phyloP scores from a whole-genome alignment of 164 flowering plant species.

The Chloranthus sessilifolius region DNA sequence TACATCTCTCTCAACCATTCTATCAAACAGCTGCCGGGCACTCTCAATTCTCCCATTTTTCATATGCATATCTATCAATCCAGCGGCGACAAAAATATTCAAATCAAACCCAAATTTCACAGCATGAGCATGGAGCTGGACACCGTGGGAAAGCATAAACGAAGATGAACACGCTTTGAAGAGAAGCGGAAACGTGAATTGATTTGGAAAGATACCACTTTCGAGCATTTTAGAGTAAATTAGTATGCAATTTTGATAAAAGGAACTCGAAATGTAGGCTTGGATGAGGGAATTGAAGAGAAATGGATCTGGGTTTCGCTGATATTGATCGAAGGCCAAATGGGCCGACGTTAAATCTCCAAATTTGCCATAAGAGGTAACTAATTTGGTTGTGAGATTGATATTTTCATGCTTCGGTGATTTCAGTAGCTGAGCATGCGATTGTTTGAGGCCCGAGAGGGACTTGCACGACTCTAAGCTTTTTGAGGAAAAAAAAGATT shows the following conservation, averaged over 20 bases:
- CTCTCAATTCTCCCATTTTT: constrained; percentile 4
- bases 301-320: constrained; percentile 6
- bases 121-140: constrained; percentile 7
- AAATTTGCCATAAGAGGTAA: constrained; percentile 5
- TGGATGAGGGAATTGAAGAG: constrained; percentile 18
- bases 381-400: constrained; percentile 12
- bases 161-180: constrained; percentile 10
- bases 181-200: constrained; percentile 12
- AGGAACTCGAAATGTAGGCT: constrained; percentile 7
- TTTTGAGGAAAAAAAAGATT: constrained; percentile 3
- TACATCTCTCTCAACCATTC: constrained; percentile 5
- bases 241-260: neutral
- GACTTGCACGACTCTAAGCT: constrained; percentile 11
- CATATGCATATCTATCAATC: constrained; percentile 10
- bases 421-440: constrained; percentile 10
- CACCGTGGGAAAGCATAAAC: constrained; percentile 1
- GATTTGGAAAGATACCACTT: constrained; percentile 1
- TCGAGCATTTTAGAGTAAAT: constrained; percentile 4
- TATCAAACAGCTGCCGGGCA: constrained; percentile 8
- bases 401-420: neutral
- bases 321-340: constrained; percentile 2
- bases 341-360: constrained; percentile 10
- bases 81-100: constrained; percentile 7
- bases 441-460: constrained; percentile 5
- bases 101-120: constrained; percentile 5